Evolutionary conservation across 306 rosid species (phyloP), one percentile per base, ranked within the genome.

Genomic region (Ziziphus jujuba): DNA sequence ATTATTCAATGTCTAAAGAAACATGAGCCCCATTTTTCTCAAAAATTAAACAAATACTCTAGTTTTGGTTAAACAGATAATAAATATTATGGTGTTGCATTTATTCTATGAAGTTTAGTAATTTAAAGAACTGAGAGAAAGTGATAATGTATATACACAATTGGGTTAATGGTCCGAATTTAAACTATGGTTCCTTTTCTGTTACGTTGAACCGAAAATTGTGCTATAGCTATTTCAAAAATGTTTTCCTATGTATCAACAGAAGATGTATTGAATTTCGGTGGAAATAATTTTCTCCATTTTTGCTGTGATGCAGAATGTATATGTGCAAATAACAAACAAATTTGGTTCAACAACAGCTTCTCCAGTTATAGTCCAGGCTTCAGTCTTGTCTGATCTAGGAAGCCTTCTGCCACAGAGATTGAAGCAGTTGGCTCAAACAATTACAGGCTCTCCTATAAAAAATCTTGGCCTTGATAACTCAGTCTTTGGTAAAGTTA

Each of bases 401-500:
- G 93, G 91, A 74, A 74, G 62, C 44, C 84, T 88, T 59, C 56
- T 65, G 67, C 88, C 90, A 15, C 87, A 74, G 81, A 84, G 98
- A 71, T 73, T 86, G 70, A 84, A 79, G 38, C 90, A 93, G 77
- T 78, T 93, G 85, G 97, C 89, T 63, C 69, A 81, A 70, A 79
- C 80, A 66, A 79, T 93, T 61, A 48, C 38, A 6, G 81, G 73
- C 36, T 86, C 88, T 69, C 77, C 77, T 9, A 74, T 65, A 52
- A 75, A 68, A 87, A 90, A 90, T 80, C 96, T 93, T 19, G 90
- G 98, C 66, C 98, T 86, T 28, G 72, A 88, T 82, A 76, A 90
- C 86, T 56, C 84, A 0, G 72, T 77, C 25, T 93, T 93, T 70
- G 98, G 98, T 68, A 75, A 74, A 75, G 98, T 93, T 54, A 88